Evolutionary conservation across 2,329 filamentous ascomycete species (phyloP), one percentile per base, ranked within the genome.

Genomic region (Penicillium crustosum): DNA sequence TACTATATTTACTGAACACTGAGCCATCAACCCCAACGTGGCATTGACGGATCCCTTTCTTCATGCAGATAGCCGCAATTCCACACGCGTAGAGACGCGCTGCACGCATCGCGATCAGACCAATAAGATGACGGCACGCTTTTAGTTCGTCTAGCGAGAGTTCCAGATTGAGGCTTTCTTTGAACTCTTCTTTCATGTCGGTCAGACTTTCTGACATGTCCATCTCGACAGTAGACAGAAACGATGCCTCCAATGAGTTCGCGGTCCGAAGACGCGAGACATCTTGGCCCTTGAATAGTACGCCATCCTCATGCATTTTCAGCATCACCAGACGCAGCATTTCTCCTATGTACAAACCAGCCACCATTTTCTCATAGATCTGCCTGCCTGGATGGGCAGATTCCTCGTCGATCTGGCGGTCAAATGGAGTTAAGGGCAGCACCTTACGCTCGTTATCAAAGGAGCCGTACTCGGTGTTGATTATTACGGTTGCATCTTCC

Each of bases 361-460:
- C 91, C 71, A 96, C 91, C 90, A 96, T 96, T 80, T 97, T 97
- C 78, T 97, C 93, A 66, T 96, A 97, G 0, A 90, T 86, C 78
- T 97, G 93, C 76, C 96, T 91, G 36, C 91, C 92, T 1, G 92
- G 93, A n/a, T 91, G 88, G 29, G 91, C 90, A 25, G 92, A 96
- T 64, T 91, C 86, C 66, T 89, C 85, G 79, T 97, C 93, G 67
- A 97, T 89, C 60, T 87, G 84, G 52, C 89, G 79, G 73, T 97
- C 93, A 75, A 62, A 62, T 7, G 55, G 53, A 3, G 63, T 67
- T 35, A 61, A 19, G 8, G 91, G 91, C 9, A 96, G 84, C 52
- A 95, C 85, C 68, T 86, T 83, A 78, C 89, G 86, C 74, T 92
- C 88, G 73, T 95, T 95, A 74, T 96, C 91, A 70, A 96, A 96